Base-by-base conservation (phyloP, 2,329 filamentous ascomycete species). In the Escovopsis sp. region DNA sequence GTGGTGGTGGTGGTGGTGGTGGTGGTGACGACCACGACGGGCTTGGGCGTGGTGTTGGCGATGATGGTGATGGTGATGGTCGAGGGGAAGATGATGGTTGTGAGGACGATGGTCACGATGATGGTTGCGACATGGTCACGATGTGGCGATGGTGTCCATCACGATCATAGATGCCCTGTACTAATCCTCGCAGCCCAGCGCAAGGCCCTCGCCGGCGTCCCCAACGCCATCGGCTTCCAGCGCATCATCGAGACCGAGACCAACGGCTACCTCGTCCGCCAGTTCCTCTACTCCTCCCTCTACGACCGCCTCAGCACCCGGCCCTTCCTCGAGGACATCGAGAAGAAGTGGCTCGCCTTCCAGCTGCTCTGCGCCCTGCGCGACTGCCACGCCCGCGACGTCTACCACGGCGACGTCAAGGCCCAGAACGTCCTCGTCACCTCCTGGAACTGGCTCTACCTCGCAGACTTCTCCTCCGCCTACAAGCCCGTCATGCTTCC, bases 401-500 rank as follows among this genome's bases (percentile, higher is more conserved):
- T 98, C 35, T 96, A 87, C 54, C 90, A 98, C 53, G 92, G 90
- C 39, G 92, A 98, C 52, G 96, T 98, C 63, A 98, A 98, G 65
- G 90, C 88, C 2, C 88, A 98, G 57, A 98, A 98, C 49, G 76
- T 93, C 26, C 65, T 98, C 33, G 88, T 98, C 34, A 98, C 90
- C 0, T 96, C 90, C 6, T 98, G 90, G 90, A 94, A 96, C 61
- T 98, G 92, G 90, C 69, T 98, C 2, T 98, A 96, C 54, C 69
- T 98, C 27, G 79, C 87, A n/a, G 90, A 98, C 56, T 98, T 96
- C 55, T 94, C 88, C 4, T 86, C 88, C 0, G 79, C 83, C 0
- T 96, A 93, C 63, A 98, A 98, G 52, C 90, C 87, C 10, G 83
- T 87, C 5, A 84, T 85, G 55, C 66, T 98, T 3, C 90, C 90